These are phyloP conservation scores for Cladosporium sp. DNA, from an alignment of 2,329 filamentous ascomycete species.

Conservation along the genomic window DNA sequence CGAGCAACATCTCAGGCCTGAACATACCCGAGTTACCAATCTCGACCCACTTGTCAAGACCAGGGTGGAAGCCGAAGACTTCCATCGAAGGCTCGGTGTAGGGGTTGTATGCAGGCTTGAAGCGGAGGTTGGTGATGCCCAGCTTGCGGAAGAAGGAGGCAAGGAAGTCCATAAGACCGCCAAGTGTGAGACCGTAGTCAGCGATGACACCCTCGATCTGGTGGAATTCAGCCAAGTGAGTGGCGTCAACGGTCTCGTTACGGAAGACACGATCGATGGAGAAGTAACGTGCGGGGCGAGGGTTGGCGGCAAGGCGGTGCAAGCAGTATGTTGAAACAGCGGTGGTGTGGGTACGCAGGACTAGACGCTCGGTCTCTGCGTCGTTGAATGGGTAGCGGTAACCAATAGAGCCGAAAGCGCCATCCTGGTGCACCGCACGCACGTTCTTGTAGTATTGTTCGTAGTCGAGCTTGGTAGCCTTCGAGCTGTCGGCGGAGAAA, in stretches of 20 bases:
- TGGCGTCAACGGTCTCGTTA: conserved; percentile 95
- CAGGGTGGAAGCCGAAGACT: conserved; percentile 92
- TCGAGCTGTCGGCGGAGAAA: conserved; percentile 48
- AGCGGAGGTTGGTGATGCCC: conserved; percentile 80
- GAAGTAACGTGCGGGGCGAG: conserved; percentile 90
- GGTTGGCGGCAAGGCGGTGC: conserved; percentile 78
- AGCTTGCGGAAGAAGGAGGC: conserved; percentile 95
- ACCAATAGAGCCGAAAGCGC: conserved; percentile 90
- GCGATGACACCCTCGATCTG: conserved; percentile 98
- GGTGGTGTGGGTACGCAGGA: conserved; percentile 94
- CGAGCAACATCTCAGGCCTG: conserved; percentile 91
- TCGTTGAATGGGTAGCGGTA: conserved; percentile 93
- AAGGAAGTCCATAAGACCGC: conserved; percentile 91
- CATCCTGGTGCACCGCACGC: conserved; percentile 78
- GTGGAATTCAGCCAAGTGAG: conserved; percentile 96
- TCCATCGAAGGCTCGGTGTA: conserved; percentile 97
- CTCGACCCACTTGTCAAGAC: conserved; percentile 86
- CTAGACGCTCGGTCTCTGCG: conserved; percentile 79
- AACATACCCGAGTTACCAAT: conserved; percentile 99
- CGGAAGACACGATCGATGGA: conserved; percentile 98
- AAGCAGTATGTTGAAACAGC: conserved; percentile 87
- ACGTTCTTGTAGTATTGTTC: conserved; percentile 85
- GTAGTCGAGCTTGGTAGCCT: conserved; percentile 55
- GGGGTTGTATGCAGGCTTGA: conserved; percentile 96
- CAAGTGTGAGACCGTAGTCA: conserved; percentile 87